Conservation (phyloP, 2,329 filamentous ascomycete species). For the Ophiostoma ulmi region DNA sequence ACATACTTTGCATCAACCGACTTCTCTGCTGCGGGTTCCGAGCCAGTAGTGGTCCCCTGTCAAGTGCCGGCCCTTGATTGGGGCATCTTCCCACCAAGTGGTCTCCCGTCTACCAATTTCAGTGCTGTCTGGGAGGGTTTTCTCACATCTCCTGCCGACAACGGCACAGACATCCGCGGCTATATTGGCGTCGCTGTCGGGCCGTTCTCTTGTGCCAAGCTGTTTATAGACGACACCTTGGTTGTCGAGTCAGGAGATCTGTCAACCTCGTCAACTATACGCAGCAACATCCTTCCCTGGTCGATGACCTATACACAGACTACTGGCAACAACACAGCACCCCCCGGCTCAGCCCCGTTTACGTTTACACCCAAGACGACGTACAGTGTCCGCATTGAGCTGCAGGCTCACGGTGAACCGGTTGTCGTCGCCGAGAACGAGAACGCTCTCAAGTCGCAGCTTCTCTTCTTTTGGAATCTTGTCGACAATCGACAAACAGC, state of each 20-base stretch:
- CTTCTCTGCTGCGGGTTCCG: background rate
- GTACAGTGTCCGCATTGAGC: background rate
- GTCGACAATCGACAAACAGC: background rate
- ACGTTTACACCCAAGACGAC: background rate
- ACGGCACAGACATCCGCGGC: background rate
- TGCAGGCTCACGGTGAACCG: background rate
- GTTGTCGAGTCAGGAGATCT: background rate
- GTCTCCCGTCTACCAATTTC: background rate
- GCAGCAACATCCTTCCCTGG: background rate
- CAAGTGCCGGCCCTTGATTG: background rate
- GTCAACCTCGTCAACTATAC: background rate
- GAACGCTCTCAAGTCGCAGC: background rate
- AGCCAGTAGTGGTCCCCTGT: background rate
- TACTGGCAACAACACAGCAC: background rate
- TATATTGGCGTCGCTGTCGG: background rate
- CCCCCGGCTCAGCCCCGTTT: background rate
- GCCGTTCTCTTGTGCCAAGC: background rate
- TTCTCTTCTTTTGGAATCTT: slow-evolving; percentile 1
- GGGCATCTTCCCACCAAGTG: background rate
- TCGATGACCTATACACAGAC: background rate
- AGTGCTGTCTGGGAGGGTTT: background rate
- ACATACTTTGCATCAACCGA: background rate
- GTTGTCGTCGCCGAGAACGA: background rate
- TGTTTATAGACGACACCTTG: background rate
- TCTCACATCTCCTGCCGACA: background rate